Percentiles rank a stretch among this genome's conserved stretches.
These are phyloP conservation scores for Psilocybe cubensis DNA, from an alignment of 768 basidiomycete species.

Conservation along the genomic window DNA sequence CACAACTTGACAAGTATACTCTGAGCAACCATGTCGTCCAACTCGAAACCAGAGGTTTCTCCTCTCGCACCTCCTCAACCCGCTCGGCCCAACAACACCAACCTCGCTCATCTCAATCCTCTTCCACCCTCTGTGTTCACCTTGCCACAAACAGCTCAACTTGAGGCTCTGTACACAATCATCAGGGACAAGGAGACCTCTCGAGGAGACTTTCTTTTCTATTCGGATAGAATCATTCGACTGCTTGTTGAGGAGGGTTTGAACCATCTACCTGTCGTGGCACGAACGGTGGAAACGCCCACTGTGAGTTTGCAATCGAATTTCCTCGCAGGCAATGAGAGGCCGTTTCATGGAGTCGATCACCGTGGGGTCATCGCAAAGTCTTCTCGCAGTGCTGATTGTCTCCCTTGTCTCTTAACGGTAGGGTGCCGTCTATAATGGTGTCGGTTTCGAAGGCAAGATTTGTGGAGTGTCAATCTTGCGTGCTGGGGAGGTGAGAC, in stretches of 20 bases:
- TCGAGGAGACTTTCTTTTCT: constrained; percentile 95
- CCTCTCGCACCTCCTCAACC: constrained; percentile 40
- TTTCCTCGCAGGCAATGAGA: neutral
- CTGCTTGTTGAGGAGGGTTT: constrained; percentile 83
- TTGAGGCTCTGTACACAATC: constrained; percentile 95
- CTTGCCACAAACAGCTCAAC: constrained; percentile 87
- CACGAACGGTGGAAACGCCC: constrained; percentile 81
- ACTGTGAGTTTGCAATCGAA: constrained; percentile 53
- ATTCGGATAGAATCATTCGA: constrained; percentile 90
- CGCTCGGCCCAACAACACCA: constrained; percentile 34
- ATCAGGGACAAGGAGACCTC: constrained; percentile 88
- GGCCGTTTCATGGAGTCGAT: constrained; percentile 1
- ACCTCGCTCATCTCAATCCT: constrained; percentile 39
- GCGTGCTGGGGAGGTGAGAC: constrained; percentile 83
- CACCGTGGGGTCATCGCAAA: neutral
- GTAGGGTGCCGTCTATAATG: constrained; percentile 82
- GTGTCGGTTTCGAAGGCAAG: constrained; percentile 94
- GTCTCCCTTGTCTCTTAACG: constrained; percentile 2
- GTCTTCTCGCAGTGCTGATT: neutral
- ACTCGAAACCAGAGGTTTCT: neutral
- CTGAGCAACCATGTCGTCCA: constrained; percentile 3
- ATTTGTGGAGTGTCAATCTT: constrained; percentile 97
- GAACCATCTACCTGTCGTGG: constrained; percentile 78
- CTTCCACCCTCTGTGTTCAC: constrained; percentile 88
- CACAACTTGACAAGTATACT: neutral